Evolutionary conservation across 202 grass and related monocot genomes (phyloP), one percentile per base, ranked within the genome.

Genomic region (Panicum hallii): DNA sequence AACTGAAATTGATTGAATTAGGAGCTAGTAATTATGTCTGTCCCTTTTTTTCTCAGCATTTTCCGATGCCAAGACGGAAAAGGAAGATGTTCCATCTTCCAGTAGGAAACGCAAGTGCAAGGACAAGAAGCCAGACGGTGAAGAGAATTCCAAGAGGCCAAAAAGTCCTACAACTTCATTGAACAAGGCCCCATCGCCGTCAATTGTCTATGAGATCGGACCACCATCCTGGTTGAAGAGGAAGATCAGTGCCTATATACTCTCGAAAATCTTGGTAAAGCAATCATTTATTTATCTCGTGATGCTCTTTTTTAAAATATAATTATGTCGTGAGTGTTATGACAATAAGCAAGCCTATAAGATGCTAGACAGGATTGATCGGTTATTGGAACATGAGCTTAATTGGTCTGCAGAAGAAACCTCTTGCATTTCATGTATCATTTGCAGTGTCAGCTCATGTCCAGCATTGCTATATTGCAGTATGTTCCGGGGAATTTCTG

Each of bases 381-480:
- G 10, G 9, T 60, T 60, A 5, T 23, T 26, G 56, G 22, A 60
- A 60, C 16, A n/a, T 22, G 56, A 11, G 56, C 55, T 56, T 4
- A n/a, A 22, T 58, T 26, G 3, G 9, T 60, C 20, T 22, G 2
- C 55, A 23, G 9, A 58, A 23, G 3, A 23, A 58, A 58, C n/a
- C n/a, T 58, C 20, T 23, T 58, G 56, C n/a, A 23, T 22, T 58
- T 8, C 9, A 58, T 58, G 23, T 23, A 0, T 58, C 56, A 4
- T 22, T 23, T 11, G 9, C 10, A 28, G 57, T 61, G 57, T 61
- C 57, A 26, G 9, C 22, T 61, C 57, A 61, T 11, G 9, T 28
- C 9, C 22, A 61, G 7, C 9, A 26, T 61, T 61, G n/a, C 22
- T 61, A 61, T 61, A 61, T 23, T 75, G 69, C 60, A 87, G 85